Evolutionary conservation across 768 basidiomycete species (phyloP).

Genomic region (Lentinula raphanica): DNA sequence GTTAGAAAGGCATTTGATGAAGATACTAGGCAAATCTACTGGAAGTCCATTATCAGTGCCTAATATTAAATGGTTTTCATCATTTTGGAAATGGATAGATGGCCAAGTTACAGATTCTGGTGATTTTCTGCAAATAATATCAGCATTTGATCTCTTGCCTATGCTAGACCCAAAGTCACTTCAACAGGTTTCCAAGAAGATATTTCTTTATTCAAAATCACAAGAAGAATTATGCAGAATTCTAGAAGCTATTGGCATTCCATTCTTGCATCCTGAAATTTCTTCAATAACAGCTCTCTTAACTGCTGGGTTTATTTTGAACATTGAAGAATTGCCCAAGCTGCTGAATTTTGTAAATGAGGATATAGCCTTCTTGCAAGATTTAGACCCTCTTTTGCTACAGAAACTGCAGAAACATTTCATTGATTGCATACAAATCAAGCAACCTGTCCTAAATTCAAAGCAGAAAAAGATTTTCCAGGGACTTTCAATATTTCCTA

Average conservation of each 20-base stretch:
- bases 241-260: slow-evolving; percentile 6
- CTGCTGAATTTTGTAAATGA: slow-evolving; percentile 9
- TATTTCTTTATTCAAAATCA: slow-evolving; percentile 9
- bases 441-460: background rate
- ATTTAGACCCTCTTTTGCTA: slow-evolving; percentile 7
- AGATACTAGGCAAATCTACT: slow-evolving; percentile 5
- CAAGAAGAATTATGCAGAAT: slow-evolving; percentile 5
- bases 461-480: slow-evolving; percentile 1
- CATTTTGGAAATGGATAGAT: slow-evolving; percentile 23
- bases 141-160: slow-evolving; percentile 14
- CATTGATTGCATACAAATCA: slow-evolving; percentile 1
- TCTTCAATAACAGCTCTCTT: background rate
- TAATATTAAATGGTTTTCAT: slow-evolving; percentile 15
- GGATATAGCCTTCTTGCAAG: background rate
- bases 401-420: slow-evolving; percentile 15
- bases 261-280: slow-evolving; percentile 16
- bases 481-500: slow-evolving; percentile 15
- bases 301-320: background rate
- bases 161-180: slow-evolving; percentile 10
- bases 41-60: slow-evolving; percentile 9
- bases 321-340: background rate
- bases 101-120: background rate
- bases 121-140: slow-evolving; percentile 4
- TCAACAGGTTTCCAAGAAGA: slow-evolving; percentile 6
- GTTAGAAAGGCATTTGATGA: slow-evolving; percentile 12